These are phyloP conservation scores for Lodderomyces beijingensis DNA, from an alignment of 1,139 yeast species.

Conservation along the genomic window DNA sequence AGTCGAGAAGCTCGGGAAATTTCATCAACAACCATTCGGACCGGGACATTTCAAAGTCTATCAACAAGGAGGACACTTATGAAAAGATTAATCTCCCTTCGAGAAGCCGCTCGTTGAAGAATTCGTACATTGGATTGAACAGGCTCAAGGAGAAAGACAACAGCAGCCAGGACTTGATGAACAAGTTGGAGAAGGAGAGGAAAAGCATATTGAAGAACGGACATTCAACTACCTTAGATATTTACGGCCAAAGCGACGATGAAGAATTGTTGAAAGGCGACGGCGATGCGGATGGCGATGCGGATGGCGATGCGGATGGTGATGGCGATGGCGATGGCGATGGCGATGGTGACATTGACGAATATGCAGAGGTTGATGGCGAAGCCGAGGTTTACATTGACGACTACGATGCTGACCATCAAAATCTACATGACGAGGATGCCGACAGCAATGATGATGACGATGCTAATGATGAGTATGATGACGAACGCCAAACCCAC, in stretches of 20 bases:
- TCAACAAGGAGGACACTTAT: not conserved
- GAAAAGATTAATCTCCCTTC: constrained; percentile 37
- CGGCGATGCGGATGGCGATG: constrained; percentile 3
- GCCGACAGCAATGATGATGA: constrained; percentile 1
- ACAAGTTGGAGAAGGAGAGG: constrained; percentile 6
- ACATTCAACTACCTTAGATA: not conserved
- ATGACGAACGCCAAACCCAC: constrained; percentile 3
- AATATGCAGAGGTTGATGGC: constrained; percentile 5
- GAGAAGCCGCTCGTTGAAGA: constrained; percentile 25
- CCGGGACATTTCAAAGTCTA: not conserved
- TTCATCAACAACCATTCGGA: constrained; percentile 14
- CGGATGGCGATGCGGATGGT: constrained; percentile 5
- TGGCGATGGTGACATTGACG: constrained; percentile 4
- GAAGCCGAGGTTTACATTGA: too few relatives aligned
- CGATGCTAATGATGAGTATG: constrained; percentile 3
- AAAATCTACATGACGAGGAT: constrained; percentile 4
- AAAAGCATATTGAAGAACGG: constrained; percentile 5
- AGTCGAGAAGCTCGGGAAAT: constrained; percentile 36
- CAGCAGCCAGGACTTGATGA: constrained; percentile 5
- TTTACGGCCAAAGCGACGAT: constrained; percentile 3
- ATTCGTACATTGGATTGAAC: constrained; percentile 39
- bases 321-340: constrained; percentile 4
- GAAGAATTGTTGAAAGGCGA: constrained; percentile 3
- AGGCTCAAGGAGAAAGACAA: constrained; percentile 30
- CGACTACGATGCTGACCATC: constrained; percentile 3